Percentiles rank a stretch among this genome's conserved stretches.
Evolutionary conservation across 768 basidiomycete species (phyloP).

Genomic region (Auriculariales sp.): DNA sequence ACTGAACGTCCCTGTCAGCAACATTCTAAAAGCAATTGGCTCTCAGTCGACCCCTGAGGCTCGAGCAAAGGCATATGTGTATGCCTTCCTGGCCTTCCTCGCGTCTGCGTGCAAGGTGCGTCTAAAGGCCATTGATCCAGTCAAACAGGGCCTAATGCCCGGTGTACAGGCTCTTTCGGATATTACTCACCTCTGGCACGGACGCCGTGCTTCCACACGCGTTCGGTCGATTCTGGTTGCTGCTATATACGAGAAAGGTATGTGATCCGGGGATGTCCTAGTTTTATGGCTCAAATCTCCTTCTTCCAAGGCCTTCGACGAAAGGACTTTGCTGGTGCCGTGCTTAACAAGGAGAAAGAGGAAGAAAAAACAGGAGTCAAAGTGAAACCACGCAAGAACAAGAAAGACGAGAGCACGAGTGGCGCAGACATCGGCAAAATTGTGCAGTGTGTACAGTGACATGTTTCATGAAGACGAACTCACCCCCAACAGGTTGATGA

Average conservation of each 20-base stretch:
- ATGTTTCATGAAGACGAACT: neutral
- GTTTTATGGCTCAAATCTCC: neutral
- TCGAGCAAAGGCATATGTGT: conserved; percentile 54
- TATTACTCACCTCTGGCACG: conserved; percentile 65
- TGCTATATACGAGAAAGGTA: conserved; percentile 66
- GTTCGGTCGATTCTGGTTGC: conserved; percentile 49
- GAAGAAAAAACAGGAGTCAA: conserved; percentile 10
- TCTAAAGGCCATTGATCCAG: conserved; percentile 15
- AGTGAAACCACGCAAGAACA: conserved; percentile 6
- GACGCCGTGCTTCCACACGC: conserved; percentile 58
- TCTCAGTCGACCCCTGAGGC: conserved; percentile 31
- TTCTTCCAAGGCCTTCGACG: conserved; percentile 45
- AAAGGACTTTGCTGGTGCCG: conserved; percentile 68
- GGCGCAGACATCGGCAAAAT: conserved; percentile 85
- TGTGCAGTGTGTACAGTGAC: conserved; percentile 21
- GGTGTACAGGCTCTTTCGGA: conserved; percentile 35
- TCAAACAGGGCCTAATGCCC: conserved; percentile 5
- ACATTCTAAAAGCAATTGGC: conserved; percentile 16
- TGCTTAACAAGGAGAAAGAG: conserved; percentile 34
- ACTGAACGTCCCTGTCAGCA: conserved; percentile 3
- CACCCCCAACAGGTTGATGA: conserved; percentile 51
- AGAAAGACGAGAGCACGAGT: conserved; percentile 17
- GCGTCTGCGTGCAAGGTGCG: conserved; percentile 40
- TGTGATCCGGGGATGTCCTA: neutral
- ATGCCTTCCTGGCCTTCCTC: conserved; percentile 60